Percentiles rank a stretch among this genome's conserved stretches.
phyloP scores from a whole-genome alignment of 2,329 filamentous ascomycete species.

The Paracoccidioides lutzii region DNA sequence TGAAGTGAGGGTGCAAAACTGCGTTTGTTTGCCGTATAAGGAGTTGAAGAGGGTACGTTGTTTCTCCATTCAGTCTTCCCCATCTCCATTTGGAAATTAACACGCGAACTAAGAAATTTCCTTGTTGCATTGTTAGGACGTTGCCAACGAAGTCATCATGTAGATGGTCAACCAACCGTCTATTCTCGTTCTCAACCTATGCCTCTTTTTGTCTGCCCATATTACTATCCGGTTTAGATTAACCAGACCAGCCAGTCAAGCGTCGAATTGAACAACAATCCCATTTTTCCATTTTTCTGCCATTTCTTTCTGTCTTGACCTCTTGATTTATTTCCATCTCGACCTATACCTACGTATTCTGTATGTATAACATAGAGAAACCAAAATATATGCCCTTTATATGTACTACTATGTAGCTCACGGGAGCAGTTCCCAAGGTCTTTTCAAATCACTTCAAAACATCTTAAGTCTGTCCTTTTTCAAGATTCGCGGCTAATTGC shows the following conservation, averaged over 20 bases:
- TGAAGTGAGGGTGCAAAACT: constrained; percentile 93
- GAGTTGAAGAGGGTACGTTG: constrained; percentile 80
- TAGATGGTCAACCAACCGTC: constrained; percentile 32
- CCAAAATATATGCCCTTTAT: no score
- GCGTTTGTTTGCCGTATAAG: constrained; percentile 93
- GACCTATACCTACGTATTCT: background rate
- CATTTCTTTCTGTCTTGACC: background rate
- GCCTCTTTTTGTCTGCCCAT: background rate
- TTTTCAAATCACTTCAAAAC: no score
- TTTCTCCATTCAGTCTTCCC: background rate
- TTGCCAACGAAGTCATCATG: constrained; percentile 66
- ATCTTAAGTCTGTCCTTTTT: no score
- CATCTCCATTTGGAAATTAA: background rate
- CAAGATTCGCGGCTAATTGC: no score
- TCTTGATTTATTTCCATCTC: no score
- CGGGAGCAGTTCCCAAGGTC: no score
- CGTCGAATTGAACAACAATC: background rate
- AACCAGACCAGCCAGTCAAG: background rate
- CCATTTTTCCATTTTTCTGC: background rate
- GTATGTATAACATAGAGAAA: no score
- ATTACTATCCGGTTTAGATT: background rate
- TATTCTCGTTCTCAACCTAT: background rate
- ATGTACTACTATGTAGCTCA: no score
- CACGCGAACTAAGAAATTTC: constrained; percentile 17
- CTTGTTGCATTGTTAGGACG: constrained; percentile 18